Evolutionary conservation across 441 rosid genomes (phyloP), one percentile per base, ranked within the genome.

Genomic region (Aleurites moluccanus): DNA sequence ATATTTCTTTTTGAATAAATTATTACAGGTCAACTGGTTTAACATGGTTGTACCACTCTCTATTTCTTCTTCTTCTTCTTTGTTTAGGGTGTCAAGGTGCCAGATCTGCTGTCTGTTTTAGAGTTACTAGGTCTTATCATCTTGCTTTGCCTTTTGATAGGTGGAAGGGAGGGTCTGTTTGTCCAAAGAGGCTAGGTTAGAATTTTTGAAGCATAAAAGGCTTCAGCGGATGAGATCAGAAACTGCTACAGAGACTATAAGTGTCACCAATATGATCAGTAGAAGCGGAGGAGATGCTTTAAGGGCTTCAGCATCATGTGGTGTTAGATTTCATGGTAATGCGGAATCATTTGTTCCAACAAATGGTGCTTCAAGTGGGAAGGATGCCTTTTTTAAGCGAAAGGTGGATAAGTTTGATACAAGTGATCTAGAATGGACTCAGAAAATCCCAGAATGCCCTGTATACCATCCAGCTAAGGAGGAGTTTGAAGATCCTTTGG

Each of bases 401-500:
- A 87, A 87, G 77, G 89, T 92, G 74, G 93, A 97, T 71, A 97
- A 89, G 78, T 86, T 90, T 84, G 88, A 86, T 77, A 83, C 88
- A 15, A 84, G 81, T 85, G 88, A 91, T 86, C 82, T 97, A 21
- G 96, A 88, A 67, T 97, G 99, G 99, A 91, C 86, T 30, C 94
- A 93, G 67, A 89, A 82, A 81, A 86, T 97, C 80, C 94, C 92
- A 33, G 98, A 93, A 67, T 94, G 99, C 80, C 99, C 99, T 74
- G 98, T 97, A 42, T 97, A 89, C 84, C 66, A 77, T 78, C 98
- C 99, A n/a, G 85, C 98, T 35, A 93, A 85, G 83, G 98, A 90
- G 70, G 98, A 97, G 85, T 93, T 97, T 83, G 92, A 87, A 79
- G 99, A 97, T 83, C 99, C 99, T 76, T 85, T 97, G 85, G 87